Evolutionary conservation across 108 stramenopile species (phyloP).

Genomic region (Seminavis robusta): DNA sequence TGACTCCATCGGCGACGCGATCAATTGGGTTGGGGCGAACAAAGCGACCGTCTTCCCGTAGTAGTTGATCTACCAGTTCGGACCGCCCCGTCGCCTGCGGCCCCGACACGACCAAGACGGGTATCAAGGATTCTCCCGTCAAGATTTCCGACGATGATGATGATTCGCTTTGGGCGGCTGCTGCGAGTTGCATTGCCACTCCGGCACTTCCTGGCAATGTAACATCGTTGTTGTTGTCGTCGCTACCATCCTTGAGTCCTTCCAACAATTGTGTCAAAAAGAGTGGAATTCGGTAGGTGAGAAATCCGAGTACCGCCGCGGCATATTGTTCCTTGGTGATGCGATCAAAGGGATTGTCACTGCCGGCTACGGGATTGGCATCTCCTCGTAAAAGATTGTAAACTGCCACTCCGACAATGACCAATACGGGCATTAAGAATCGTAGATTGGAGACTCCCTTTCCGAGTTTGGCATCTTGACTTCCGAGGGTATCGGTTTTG

Average conservation of each 20-base stretch:
- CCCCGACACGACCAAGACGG: slow-evolving; percentile 74
- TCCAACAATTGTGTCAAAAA: slow-evolving; percentile 65
- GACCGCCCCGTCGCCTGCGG: slow-evolving; percentile 73
- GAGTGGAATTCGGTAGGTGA: slow-evolving; percentile 81
- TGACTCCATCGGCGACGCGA: slow-evolving; percentile 39
- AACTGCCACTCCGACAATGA: slow-evolving; percentile 58
- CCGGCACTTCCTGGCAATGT: slow-evolving; percentile 55
- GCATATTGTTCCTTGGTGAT: slow-evolving; percentile 75
- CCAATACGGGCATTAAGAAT: slow-evolving; percentile 64
- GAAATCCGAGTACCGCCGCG: slow-evolving; percentile 73
- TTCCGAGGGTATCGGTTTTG: slow-evolving; percentile 76
- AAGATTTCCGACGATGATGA: neutral
- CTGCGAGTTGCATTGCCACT: slow-evolving; percentile 37
- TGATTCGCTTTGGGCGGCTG: slow-evolving; percentile 13
- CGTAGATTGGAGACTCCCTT: slow-evolving; percentile 58
- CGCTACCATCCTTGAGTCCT: slow-evolving; percentile 28
- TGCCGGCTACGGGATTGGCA: slow-evolving; percentile 25
- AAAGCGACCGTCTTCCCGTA: slow-evolving; percentile 45
- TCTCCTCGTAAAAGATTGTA: slow-evolving; percentile 50
- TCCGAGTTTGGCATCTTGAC: slow-evolving; percentile 43
- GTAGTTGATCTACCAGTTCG: slow-evolving; percentile 57
- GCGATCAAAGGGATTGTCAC: slow-evolving; percentile 36
- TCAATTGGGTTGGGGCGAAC: slow-evolving; percentile 44
- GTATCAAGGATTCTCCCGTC: slow-evolving; percentile 21
- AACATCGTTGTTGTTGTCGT: slow-evolving; percentile 4